phyloP scores from a whole-genome alignment of 345 rosid species.

The Cardamine chenopodiifolia region DNA sequence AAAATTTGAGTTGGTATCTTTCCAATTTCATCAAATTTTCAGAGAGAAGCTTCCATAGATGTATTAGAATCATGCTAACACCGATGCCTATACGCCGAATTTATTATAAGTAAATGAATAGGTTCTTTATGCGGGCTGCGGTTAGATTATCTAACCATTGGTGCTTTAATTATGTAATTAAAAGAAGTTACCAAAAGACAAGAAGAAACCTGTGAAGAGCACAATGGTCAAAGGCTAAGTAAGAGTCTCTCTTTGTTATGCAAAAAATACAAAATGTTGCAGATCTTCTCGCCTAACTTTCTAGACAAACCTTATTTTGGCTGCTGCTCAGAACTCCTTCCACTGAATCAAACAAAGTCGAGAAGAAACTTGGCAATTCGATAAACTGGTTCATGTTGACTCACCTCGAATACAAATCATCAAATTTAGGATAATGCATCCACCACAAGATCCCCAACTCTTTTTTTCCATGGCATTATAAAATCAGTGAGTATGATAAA shows the following conservation, averaged over 20 bases:
- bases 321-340: too few species aligned
- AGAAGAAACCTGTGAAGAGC: not conserved
- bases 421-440: not conserved
- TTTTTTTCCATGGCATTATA: not conserved
- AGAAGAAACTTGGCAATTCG: not conserved
- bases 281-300: too few species aligned
- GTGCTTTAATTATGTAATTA: not conserved
- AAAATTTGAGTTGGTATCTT: too few species aligned
- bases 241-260: not conserved
- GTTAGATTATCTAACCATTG: not conserved
- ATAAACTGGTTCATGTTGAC: not conserved
- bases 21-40: too few species aligned
- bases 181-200: not conserved
- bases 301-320: too few species aligned
- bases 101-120: not conserved
- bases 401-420: not conserved
- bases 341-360: conserved; percentile 13
- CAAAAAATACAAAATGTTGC: not conserved
- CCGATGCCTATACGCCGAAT: too few species aligned
- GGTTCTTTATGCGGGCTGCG: not conserved
- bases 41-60: not conserved
- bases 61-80: too few species aligned
- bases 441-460: not conserved
- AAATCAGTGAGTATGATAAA: not conserved
- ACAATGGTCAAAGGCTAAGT: not conserved